Percentiles rank a stretch among this genome's conserved stretches.
Conservation (phyloP, 306 rosid species). For the Medicago ruthenica region DNA sequence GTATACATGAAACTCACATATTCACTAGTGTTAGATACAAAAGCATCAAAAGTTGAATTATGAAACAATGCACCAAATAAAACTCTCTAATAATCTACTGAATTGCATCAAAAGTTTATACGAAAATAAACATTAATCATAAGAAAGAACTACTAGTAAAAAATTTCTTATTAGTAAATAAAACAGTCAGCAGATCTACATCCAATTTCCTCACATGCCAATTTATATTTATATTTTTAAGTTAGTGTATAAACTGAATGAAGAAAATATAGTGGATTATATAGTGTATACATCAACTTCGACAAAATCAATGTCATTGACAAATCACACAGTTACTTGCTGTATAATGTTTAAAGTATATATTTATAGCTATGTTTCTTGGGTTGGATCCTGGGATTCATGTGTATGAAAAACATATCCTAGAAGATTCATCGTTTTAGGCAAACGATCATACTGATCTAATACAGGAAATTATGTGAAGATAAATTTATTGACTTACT, state of each 20-base stretch:
- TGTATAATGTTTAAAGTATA: neutral
- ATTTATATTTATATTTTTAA: too few species aligned
- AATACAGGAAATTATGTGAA: constrained; percentile 34
- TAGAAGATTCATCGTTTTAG: neutral
- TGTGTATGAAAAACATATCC: neutral
- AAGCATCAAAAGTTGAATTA: neutral
- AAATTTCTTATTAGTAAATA: too few species aligned
- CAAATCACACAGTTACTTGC: neutral
- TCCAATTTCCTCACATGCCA: too few species aligned
- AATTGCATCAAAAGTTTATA: neutral
- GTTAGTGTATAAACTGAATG: too few species aligned
- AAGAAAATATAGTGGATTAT: too few species aligned
- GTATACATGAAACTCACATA: constrained; percentile 12
- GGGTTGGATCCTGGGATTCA: neutral
- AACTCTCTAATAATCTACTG: neutral
- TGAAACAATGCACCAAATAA: constrained; percentile 7
- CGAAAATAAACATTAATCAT: neutral
- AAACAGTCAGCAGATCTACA: too few species aligned
- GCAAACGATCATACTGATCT: neutral
- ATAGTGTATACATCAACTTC: too few species aligned
- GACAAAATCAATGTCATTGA: neutral
- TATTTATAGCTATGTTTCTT: too few species aligned
- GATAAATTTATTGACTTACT: constrained; percentile 53
- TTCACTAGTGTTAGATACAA: neutral
- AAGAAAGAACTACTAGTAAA: too few species aligned